Evolutionary conservation across 78 protist genomes (phyloP), one percentile per base, ranked within the genome.

Genomic region (Polysphondylium violaceum): DNA sequence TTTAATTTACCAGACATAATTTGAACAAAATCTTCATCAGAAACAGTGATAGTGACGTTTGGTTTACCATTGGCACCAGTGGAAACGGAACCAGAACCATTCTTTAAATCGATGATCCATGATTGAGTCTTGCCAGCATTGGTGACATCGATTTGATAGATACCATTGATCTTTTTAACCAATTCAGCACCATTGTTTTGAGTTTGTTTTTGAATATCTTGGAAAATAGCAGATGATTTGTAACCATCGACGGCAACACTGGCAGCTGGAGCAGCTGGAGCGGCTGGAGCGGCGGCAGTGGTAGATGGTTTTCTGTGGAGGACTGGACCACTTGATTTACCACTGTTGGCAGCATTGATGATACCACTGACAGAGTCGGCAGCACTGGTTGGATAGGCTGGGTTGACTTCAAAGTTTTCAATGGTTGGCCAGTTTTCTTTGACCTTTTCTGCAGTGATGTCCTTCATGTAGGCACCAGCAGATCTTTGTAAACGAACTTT

Each of bases 401-500:
- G 93, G n/a, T 87, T 61, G 56, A n/a, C 47, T 23, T 36, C 73
- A 19, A 76, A 87, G 38, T 40, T 33, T 27, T 31, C 51, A 47
- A 87, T 58, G 31, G 31, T 23, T 27, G 29, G 59, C 81, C 79
- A 87, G 44, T 73, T 38, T 33, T 83, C 91, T 71, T 69, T 83
- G 29, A 83, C 36, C 55, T 67, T 69, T 41, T 83, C 91, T 2
- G 89, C 74, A 11, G 78, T 58, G 44, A 83, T 53, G 17, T 83
- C 59, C n/a, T 38, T 61, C 27, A 58, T 59, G 63, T 64, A 43
- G 21, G 59, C 93, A 29, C 97, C 97, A n/a, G 75, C 72, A 0
- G 88, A 75, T n/a, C 95, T 64, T 77, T 95, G 93, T 58, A 86
- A 47, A 25, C 95, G 81, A 68, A 95, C 72, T 59, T 74, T 81